Conservation (phyloP, 2,329 filamentous ascomycete genomes). For the Shiraia sp. region DNA sequence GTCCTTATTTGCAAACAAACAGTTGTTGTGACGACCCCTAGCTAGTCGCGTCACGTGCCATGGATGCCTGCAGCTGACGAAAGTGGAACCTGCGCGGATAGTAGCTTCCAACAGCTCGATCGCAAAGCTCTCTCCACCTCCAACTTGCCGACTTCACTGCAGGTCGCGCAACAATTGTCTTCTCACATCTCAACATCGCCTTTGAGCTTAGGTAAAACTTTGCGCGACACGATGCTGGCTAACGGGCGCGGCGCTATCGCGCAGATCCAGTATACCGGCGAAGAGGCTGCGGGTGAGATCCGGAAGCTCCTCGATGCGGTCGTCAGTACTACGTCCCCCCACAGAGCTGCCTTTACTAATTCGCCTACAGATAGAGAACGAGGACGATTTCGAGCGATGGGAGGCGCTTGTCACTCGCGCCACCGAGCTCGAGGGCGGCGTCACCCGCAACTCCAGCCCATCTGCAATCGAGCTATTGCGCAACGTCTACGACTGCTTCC, state of each 20-base stretch:
- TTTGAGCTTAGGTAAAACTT: not conserved
- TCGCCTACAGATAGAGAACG: conserved; percentile 61
- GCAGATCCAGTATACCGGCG: conserved; percentile 37
- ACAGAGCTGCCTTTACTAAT: conserved; percentile 13
- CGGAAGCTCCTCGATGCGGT: conserved; percentile 77
- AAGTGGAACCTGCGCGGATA: conserved; percentile 14
- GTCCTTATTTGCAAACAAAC: not conserved
- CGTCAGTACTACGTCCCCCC: conserved; percentile 57
- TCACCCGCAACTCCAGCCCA: conserved; percentile 95
- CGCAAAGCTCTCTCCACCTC: conserved; percentile 16
- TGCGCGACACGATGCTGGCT: conserved; percentile 29
- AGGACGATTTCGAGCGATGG: conserved; percentile 94
- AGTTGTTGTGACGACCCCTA: not conserved
- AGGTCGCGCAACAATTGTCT: conserved; percentile 8
- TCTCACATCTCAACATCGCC: not conserved
- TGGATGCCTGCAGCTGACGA: conserved; percentile 9
- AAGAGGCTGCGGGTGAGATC: conserved; percentile 60
- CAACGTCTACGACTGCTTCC: conserved; percentile 87
- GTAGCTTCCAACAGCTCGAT: conserved; percentile 12
- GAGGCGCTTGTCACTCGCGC: conserved; percentile 85
- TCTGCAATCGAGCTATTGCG: conserved; percentile 87
- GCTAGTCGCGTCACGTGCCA: conserved; percentile 5
- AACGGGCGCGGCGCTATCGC: conserved; percentile 37
- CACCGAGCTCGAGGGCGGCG: conserved; percentile 84
- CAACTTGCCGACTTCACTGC: conserved; percentile 3